Percentiles rank a stretch among this genome's conserved stretches.
phyloP scores from a whole-genome alignment of 345 rosid genomes.

The Linum trigynum region DNA sequence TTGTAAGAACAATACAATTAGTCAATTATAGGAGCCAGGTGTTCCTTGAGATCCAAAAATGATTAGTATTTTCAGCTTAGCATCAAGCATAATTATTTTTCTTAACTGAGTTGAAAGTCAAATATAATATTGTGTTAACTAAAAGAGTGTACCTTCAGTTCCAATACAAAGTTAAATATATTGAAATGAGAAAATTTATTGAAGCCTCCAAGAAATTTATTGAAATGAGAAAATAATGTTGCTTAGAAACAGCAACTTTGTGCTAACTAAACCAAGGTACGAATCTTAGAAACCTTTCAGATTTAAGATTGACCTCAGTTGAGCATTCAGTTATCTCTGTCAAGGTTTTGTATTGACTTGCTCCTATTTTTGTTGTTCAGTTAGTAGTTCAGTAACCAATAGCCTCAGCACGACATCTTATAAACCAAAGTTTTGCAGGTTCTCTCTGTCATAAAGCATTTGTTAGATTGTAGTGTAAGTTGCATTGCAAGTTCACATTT shows the following conservation, averaged over 20 bases:
- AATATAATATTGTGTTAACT: too few species aligned
- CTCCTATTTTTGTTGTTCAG: neutral
- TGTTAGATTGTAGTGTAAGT: constrained; percentile 45
- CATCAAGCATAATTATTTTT: too few species aligned
- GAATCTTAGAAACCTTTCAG: neutral
- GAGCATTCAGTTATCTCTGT: constrained; percentile 11
- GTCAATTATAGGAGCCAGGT: too few species aligned
- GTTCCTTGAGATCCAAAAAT: too few species aligned
- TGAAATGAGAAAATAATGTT: too few species aligned
- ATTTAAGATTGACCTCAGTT: neutral
- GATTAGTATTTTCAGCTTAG: too few species aligned
- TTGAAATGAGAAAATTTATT: too few species aligned
- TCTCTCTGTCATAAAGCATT: constrained; percentile 46
- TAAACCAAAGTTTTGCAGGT: constrained; percentile 41
- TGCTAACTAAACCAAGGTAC: too few species aligned
- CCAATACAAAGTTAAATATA: constrained; percentile 20
- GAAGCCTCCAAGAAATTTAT: too few species aligned
- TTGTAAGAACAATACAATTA: too few species aligned
- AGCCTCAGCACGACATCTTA: neutral
- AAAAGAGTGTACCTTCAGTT: constrained; percentile 24
- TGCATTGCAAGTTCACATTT: constrained; percentile 42
- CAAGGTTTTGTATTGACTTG: constrained; percentile 11
- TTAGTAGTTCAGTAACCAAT: neutral
- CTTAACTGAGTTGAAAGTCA: too few species aligned
- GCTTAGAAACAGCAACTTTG: neutral